Percentiles rank a stretch among this genome's conserved stretches.
phyloP scores from a whole-genome alignment of 371 early-diverging fungal species.

The Zopfochytrium polystomum region DNA sequence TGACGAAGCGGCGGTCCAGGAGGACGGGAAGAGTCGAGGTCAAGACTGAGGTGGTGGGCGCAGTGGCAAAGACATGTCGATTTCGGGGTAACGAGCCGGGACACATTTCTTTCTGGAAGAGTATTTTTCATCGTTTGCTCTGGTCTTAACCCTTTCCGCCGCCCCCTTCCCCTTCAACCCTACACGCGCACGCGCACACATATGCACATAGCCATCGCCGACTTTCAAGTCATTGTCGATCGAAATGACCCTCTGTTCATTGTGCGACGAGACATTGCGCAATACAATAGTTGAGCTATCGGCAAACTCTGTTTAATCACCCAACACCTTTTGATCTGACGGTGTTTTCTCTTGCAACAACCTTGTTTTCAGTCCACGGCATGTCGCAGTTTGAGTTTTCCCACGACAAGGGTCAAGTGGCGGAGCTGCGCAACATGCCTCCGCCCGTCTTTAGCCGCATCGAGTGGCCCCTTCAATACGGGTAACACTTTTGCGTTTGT shows the following conservation, averaged over 20 bases:
- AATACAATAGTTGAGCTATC: conserved; percentile 43
- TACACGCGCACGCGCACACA: no score
- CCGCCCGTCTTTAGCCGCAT: conserved; percentile 55
- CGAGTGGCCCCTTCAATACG: conserved; percentile 52
- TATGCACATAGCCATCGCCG: conserved; percentile 62
- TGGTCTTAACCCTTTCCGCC: no score
- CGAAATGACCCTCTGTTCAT: conserved; percentile 40
- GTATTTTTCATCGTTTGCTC: background rate
- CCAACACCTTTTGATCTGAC: no score
- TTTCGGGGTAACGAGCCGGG: conserved; percentile 39
- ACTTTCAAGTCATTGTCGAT: conserved; percentile 56
- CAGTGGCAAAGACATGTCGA: conserved; percentile 49
- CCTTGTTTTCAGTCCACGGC: conserved; percentile 32
- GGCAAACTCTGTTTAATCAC: background rate
- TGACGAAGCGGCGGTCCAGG: conserved; percentile 44
- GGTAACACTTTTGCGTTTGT: no score
- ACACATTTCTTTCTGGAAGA: no score
- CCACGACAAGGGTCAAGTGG: conserved; percentile 33
- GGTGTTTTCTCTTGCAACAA: background rate
- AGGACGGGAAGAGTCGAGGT: conserved; percentile 16
- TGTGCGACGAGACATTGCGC: conserved; percentile 39
- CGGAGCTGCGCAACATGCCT: conserved; percentile 43
- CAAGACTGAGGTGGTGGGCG: conserved; percentile 50
- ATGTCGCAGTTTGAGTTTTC: conserved; percentile 41
- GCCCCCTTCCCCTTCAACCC: background rate